Base-by-base conservation (phyloP, 768 basidiomycete species). In the Fistulinella prunicolor region DNA sequence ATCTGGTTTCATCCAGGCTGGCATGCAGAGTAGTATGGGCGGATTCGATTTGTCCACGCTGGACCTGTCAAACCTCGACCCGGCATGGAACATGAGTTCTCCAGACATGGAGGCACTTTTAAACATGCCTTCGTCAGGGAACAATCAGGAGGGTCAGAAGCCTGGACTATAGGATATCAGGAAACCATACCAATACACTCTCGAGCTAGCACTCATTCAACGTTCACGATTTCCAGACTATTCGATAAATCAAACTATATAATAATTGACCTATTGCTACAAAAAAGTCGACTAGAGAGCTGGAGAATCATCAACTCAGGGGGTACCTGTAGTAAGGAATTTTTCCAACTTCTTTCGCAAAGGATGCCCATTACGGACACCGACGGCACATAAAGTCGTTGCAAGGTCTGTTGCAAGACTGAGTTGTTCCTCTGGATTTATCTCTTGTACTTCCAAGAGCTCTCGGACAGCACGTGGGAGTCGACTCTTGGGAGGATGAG, bases 261-360 rank as follows among this genome's bases (percentile, higher is more conserved):
- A 22, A 39, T 34, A 29, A 26, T 24, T 40, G 20, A 47, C 45
- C 32, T 35, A 42, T 21, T 32, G 13, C 19, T 21, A 44, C 42
- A 41, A 42, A 47, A 20, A 32, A 28, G 23, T 41, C 6, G 14
- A 45, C 21, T 6, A 23, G 4, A 17, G 26, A 12, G 10, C 19
- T 32, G 38, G 12, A 24, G n/a, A 38, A 4, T 32, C 17, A 13
- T n/a, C 17, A 17, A 38, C 38, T 55, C 42, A 51, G 6, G 49
- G 51, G 19, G 22, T 46, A 14, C 54, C 51, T 16, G 54, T 59
- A 19, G 51, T 47, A 17, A 76, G 51, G 59, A 74, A 82, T 63
- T 80, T 87, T 47, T 83, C 82, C 49, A 89, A 56, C 58, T 73
- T 82, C 67, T 81, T 87, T 41, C 85, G 78, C 44, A 89, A 69